Base-by-base conservation (phyloP, 805 yeast species). In the Saccharomycopsis vini region DNA sequence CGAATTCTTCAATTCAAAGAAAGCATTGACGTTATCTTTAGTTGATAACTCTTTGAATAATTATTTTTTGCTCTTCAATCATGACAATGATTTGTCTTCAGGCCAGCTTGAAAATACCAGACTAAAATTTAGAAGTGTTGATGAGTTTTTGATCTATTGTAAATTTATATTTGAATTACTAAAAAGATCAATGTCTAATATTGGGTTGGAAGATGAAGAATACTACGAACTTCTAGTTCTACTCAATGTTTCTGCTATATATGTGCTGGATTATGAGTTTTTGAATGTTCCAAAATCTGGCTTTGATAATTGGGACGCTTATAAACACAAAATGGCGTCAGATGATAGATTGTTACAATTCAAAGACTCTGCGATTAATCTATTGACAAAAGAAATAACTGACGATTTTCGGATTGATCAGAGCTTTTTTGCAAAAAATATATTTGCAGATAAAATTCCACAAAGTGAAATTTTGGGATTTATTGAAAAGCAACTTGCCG, bases 31-130 rank as follows among this genome's bases (percentile, higher is more conserved):
- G 2, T 33, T 42, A 10, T 36, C 29, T 15, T n/a, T 36, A 19
- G 35, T 18, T 7, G 44, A 38, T 3, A 40, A 43, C 30, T 37
- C 43, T 7, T 16, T 46, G 9, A 42, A 38, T 18, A 28, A 43
- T 13, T 46, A 24, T 20, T 16, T 46, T 5, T 46, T 42, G n/a
- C n/a, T n/a, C n/a, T n/a, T n/a, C n/a, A n/a, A n/a, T n/a, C n/a
- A n/a, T n/a, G n/a, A n/a, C n/a, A 26, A 15, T 16, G 13, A 16
- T 10, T 18, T 16, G 9, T 5, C 24, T 19, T 20, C 39, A 33
- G 30, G 5, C 15, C 12, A 15, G 23, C 16, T 23, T 18, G 33
- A 19, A n/a, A n/a, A n/a, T n/a, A 26, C 24, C 10, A 31, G 24
- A 16, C 22, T 35, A 21, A 18, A 19, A 23, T 42, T 43, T 15